Percentiles rank a stretch among this genome's conserved stretches.
Evolutionary conservation across 2,329 filamentous ascomycete species (phyloP).

Genomic region (Botryosphaeria dothidea): DNA sequence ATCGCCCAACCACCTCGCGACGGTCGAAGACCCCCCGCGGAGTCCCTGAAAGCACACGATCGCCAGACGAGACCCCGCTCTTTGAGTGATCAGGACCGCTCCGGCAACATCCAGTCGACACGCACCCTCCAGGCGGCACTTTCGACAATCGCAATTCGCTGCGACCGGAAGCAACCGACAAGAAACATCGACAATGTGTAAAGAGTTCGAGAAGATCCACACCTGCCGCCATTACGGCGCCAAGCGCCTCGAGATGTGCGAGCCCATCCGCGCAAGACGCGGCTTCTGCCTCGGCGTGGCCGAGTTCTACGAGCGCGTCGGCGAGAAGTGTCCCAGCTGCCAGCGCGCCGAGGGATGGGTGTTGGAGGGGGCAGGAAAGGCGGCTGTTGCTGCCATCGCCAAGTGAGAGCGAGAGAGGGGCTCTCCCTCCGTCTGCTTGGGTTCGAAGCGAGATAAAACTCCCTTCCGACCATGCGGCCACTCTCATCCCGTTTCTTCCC

Average conservation of each 20-base stretch:
- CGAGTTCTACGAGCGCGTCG: slow-evolving; percentile 7
- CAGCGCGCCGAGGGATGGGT: slow-evolving; percentile 11
- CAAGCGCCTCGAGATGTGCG: slow-evolving; percentile 14
- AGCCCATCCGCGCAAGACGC: slow-evolving; percentile 11
- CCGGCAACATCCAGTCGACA: neutral
- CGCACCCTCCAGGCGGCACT: neutral
- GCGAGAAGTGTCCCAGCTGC: slow-evolving; percentile 15
- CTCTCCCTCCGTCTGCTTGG: too few relatives aligned
- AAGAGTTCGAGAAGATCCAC: slow-evolving; percentile 14
- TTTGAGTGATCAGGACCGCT: neutral
- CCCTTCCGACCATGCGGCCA: too few relatives aligned
- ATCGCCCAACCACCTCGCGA: neutral
- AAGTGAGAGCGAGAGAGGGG: neutral
- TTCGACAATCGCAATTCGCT: neutral
- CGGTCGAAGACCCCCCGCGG: neutral
- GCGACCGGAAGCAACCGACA: too few relatives aligned
- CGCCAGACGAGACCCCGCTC: neutral
- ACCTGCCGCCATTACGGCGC: slow-evolving; percentile 13
- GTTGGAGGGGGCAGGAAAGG: neutral
- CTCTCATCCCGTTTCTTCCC: neutral
- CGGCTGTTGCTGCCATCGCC: neutral
- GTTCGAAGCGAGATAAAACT: neutral
- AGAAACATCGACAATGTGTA: slow-evolving; percentile 9
- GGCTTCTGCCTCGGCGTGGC: slow-evolving; percentile 16
- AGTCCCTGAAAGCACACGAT: neutral